Percentiles rank a stretch among this genome's conserved stretches.
Evolutionary conservation across 2,329 filamentous ascomycete genomes (phyloP).

Genomic region (Ceratocystiopsis brevicomis): DNA sequence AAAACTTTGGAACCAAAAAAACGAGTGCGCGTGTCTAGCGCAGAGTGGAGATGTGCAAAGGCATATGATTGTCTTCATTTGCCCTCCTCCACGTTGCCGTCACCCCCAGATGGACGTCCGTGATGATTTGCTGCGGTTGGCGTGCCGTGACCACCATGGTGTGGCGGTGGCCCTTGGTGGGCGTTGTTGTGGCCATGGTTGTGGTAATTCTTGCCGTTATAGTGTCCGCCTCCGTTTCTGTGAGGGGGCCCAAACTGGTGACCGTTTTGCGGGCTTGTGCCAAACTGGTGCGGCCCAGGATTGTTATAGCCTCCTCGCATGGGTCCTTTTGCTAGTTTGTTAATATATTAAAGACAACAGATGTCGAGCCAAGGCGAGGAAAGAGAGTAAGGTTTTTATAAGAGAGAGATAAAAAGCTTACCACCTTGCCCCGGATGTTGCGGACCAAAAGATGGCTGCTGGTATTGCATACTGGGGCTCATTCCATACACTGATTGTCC

Average conservation of each 20-base stretch:
- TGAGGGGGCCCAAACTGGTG: slow-evolving; percentile 44
- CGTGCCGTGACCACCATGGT: slow-evolving; percentile 21
- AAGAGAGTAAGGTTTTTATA: background rate
- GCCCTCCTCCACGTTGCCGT: slow-evolving; percentile 23
- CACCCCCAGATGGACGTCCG: slow-evolving; percentile 15
- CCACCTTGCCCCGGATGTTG: slow-evolving; percentile 50
- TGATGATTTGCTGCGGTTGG: slow-evolving; percentile 16
- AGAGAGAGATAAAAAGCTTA: slow-evolving; percentile 28
- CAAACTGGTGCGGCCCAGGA: slow-evolving; percentile 40
- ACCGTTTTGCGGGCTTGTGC: slow-evolving; percentile 44
- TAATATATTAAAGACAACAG: background rate
- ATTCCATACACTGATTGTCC: slow-evolving; percentile 63
- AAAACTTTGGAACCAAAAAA: too few relatives aligned
- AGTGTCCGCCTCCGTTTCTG: slow-evolving; percentile 37
- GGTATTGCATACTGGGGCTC: slow-evolving; percentile 56
- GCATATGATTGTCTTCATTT: slow-evolving; percentile 14
- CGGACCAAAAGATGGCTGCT: slow-evolving; percentile 51
- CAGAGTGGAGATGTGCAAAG: too few relatives aligned
- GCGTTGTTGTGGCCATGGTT: slow-evolving; percentile 17
- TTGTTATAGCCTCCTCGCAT: slow-evolving; percentile 39
- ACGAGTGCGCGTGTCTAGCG: too few relatives aligned
- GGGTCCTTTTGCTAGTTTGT: slow-evolving; percentile 26
- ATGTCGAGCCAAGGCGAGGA: too few relatives aligned
- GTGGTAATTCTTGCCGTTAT: slow-evolving; percentile 28
- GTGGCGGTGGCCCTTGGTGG: slow-evolving; percentile 5